Evolutionary conservation across 441 rosid genomes (phyloP).

Genomic region (Populus hybrid): DNA sequence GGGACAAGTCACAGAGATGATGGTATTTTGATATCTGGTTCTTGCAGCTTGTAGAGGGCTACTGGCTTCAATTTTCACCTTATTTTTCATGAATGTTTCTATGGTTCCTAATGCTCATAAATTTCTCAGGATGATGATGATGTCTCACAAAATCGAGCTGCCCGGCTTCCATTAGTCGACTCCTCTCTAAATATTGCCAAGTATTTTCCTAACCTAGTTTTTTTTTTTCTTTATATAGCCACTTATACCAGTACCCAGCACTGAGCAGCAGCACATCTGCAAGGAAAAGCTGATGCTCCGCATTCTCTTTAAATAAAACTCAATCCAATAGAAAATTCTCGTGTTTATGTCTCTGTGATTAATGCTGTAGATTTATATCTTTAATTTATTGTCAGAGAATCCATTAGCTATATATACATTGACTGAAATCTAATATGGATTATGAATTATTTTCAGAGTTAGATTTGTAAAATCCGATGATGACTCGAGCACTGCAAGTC

Average conservation of each 20-base stretch:
- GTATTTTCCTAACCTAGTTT: slow-evolving; percentile 32
- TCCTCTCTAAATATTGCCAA: slow-evolving; percentile 38
- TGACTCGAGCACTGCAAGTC: slow-evolving; percentile 54
- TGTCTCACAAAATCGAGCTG: slow-evolving; percentile 26
- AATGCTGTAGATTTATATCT: too few species aligned
- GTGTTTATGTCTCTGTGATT: neutral
- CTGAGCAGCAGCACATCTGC: neutral
- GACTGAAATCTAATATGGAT: slow-evolving; percentile 13
- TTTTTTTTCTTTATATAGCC: neutral
- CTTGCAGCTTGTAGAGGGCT: slow-evolving; percentile 11
- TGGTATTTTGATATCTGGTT: slow-evolving; percentile 33
- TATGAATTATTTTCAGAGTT: slow-evolving; percentile 33
- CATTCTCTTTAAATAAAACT: neutral
- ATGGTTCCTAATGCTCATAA: slow-evolving; percentile 22
- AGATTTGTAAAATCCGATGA: slow-evolving; percentile 65
- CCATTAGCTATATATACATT: neutral
- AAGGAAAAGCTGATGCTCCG: neutral
- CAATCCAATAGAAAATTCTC: neutral
- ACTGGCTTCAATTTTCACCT: slow-evolving; percentile 2
- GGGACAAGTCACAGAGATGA: slow-evolving; percentile 32
- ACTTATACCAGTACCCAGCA: neutral
- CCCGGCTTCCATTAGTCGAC: slow-evolving; percentile 34
- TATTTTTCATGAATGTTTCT: slow-evolving; percentile 7
- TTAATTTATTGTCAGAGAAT: too few species aligned
- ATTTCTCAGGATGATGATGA: slow-evolving; percentile 55